A percentile compares a stretch with the other conserved stretches of the same genome.
Evolutionary conservation across 2,329 filamentous ascomycete genomes (phyloP).

Genomic region (Orbilia blumenaviensis): DNA sequence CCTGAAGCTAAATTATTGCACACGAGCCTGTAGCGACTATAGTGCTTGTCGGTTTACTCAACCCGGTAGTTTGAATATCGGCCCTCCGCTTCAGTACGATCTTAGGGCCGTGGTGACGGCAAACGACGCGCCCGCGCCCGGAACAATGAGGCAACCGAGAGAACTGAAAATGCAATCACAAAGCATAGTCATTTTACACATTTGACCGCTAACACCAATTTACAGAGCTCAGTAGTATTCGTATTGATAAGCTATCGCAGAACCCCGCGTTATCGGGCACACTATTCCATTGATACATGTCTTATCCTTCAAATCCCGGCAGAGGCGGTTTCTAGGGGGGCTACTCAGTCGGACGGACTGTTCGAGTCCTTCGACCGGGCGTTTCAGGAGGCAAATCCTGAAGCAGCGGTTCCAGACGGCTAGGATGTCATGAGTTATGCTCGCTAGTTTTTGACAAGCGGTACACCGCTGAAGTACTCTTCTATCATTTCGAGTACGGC

Average conservation of each 20-base stretch:
- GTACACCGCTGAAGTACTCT: not conserved
- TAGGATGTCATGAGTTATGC: not conserved
- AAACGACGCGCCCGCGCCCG: slow-evolving; percentile 14
- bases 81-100: not conserved
- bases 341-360: not conserved
- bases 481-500: not conserved
- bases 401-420: not conserved
- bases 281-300: not conserved
- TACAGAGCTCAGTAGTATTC: not conserved
- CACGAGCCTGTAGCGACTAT: not conserved
- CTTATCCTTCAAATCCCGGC: not conserved
- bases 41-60: not conserved
- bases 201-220: not conserved
- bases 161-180: not conserved
- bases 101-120: not conserved
- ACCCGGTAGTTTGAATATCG: not conserved
- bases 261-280: no score
- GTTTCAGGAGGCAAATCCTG: slow-evolving; percentile 1
- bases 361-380: not conserved
- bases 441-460: not conserved
- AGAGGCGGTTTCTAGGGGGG: not conserved
- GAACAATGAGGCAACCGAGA: not conserved
- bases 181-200: not conserved
- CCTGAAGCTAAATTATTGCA: not conserved
- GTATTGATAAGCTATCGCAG: not conserved